A percentile compares a stretch with the other conserved stretches of the same genome.
These are phyloP conservation scores for Sporothrix inflata DNA, from an alignment of 2,329 filamentous ascomycete species.

Conservation along the genomic window DNA sequence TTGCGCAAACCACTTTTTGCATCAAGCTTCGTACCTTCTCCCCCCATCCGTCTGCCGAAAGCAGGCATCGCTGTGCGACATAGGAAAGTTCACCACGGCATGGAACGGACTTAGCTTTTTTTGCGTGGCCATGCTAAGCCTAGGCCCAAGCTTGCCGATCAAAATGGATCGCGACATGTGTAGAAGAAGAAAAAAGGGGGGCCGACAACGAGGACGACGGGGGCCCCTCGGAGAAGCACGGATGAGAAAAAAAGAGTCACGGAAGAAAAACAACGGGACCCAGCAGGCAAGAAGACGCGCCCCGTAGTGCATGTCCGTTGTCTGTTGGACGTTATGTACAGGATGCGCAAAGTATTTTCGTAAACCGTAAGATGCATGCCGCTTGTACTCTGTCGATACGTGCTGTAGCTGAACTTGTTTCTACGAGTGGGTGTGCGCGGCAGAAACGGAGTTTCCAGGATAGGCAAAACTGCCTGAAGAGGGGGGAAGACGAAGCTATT, in stretches of 20 bases:
- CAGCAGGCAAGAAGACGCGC: background rate
- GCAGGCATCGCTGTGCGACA: background rate
- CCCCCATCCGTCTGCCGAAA: background rate
- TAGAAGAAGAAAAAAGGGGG: background rate
- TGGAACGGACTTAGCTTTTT: background rate
- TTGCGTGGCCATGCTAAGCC: background rate
- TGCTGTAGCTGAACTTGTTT: background rate
- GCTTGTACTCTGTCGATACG: background rate
- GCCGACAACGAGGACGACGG: background rate
- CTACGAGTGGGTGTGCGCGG: background rate
- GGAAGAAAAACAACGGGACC: background rate
- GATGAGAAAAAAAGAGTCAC: background rate
- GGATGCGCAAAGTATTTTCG: too few species aligned
- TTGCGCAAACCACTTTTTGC: background rate
- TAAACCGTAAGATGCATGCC: background rate
- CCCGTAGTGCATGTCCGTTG: background rate
- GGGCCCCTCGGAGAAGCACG: conserved; percentile 6
- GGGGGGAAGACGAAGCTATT: background rate
- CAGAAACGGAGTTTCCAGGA: conserved; percentile 10
- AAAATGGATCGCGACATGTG: background rate
- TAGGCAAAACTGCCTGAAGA: background rate
- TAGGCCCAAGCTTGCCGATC: background rate
- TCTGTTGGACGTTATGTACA: too few species aligned
- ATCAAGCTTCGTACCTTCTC: background rate
- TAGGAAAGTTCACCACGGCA: background rate